Base-by-base conservation (phyloP, 1,284 basidiomycete species). In the Earliella scabrosa region DNA sequence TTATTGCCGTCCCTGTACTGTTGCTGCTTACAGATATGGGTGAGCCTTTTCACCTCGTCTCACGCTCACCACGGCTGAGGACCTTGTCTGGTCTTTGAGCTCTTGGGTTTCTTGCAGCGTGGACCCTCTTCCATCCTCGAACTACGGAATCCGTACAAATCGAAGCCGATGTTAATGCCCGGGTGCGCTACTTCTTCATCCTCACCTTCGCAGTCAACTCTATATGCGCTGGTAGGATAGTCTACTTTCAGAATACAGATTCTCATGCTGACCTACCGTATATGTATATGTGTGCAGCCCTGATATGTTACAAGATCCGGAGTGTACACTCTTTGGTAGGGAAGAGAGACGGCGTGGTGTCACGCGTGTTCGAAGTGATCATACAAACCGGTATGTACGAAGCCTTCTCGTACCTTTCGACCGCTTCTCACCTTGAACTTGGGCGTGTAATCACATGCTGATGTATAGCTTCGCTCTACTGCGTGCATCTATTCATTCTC, bases 171-270 rank as follows among this genome's bases (percentile, higher is more conserved):
- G n/a, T n/a, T n/a, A n/a, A n/a, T n/a, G n/a, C n/a, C n/a, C 39
- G 50, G 24, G 43, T 52, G 32, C 50, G 50, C 24, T 45, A 54
- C 40, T 54, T 54, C 41, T 54, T 54, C 34, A 45, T 54, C 39
- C 20, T 49, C n/a, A 45, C 52, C 24, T 54, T 54, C 46, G 39
- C 35, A 38, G 40, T 54, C 40, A 54, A 54, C 46, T 7, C 45
- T 5, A 16, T 53, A 11, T 53, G 52, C 38, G 29, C 52, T 26
- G 45, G 52, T 53, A n/a, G 24, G 52, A 11, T 11, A n/a, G n/a
- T 27, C 21, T 20, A 16, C 20, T 8, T 21, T 20, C 29, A 27
- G 9, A 11, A 11, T 13, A 21, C 32, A 6, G 11, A 7, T 9
- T n/a, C n/a, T 7, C 9, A 9, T 23, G 18, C 18, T 18, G 16